Percentiles rank a stretch among this genome's conserved stretches.
Evolutionary conservation across 345 rosid genomes (phyloP).

Genomic region (Alliaria petiolata): DNA sequence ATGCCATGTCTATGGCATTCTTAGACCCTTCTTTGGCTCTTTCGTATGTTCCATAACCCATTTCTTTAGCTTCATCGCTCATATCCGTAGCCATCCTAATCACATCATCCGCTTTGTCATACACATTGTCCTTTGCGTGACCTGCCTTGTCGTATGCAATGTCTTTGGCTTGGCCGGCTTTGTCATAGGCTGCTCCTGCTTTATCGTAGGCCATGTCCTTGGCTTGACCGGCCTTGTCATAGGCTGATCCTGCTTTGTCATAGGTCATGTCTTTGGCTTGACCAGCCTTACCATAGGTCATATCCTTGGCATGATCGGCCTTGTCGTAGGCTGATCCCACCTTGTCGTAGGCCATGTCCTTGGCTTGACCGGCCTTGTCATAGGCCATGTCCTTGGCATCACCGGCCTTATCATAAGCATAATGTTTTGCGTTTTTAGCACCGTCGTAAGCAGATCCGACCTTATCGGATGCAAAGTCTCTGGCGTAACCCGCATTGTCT

Average conservation of each 20-base stretch:
- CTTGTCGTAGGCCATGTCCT: conserved; percentile 12
- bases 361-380: no score
- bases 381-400: no score
- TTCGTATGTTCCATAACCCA: conserved; percentile 12
- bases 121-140: neutral
- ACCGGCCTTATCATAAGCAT: no score
- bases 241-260: neutral
- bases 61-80: conserved; percentile 13
- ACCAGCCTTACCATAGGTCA: neutral
- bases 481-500: conserved; percentile 20
- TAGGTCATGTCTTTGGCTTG: neutral
- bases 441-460: conserved; percentile 34
- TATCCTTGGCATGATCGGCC: no score
- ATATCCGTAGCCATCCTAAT: conserved; percentile 20
- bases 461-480: conserved; percentile 4
- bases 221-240: neutral
- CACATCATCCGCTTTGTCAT: conserved; percentile 11
- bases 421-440: conserved; percentile 10
- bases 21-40: conserved; percentile 9
- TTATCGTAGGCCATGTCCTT: conserved; percentile 16
- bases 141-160: neutral
- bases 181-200: neutral
- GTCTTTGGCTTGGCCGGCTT: neutral
- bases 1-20: conserved; percentile 14
- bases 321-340: no score